Conservation (phyloP, 1,284 basidiomycete species). For the Vanrija sp. region DNA sequence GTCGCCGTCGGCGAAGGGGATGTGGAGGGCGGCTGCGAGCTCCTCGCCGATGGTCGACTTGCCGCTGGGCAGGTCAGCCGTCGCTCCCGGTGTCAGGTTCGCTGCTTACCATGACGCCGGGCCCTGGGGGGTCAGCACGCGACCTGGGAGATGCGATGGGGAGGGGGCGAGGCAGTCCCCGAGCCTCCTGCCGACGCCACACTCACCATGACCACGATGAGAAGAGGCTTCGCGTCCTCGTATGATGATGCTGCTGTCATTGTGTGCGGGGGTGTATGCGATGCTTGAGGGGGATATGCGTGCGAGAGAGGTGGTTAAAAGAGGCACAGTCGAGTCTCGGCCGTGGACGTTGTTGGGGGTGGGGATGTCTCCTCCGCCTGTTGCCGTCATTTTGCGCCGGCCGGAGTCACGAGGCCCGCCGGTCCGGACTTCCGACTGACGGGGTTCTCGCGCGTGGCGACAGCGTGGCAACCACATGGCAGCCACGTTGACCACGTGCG, state of each 20-base stretch:
- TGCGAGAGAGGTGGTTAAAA: not conserved
- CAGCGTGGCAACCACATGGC: no score
- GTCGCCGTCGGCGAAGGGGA: conserved; percentile 86
- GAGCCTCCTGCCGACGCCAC: no score
- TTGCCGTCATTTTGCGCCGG: no score
- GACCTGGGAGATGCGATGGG: not conserved
- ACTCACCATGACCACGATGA: conserved; percentile 49
- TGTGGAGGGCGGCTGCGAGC: conserved; percentile 58
- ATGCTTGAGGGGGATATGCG: not conserved
- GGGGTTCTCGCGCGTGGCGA: no score
- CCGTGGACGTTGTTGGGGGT: not conserved
- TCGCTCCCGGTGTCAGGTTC: not conserved
- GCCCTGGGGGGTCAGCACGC: conserved; percentile 21
- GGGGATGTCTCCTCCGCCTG: no score
- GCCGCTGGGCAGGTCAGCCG: conserved; percentile 54
- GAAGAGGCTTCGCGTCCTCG: conserved; percentile 30
- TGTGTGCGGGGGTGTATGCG: not conserved
- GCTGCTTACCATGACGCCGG: conserved; percentile 37
- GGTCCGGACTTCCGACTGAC: no score
- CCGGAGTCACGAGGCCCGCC: no score
- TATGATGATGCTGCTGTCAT: not conserved
- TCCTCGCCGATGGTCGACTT: conserved; percentile 78
- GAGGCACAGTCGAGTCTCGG: not conserved
- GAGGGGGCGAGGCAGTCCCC: no score
- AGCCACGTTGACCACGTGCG: no score